Conservation (phyloP, 2,329 filamentous ascomycete species). For the Beauveria sp. region DNA sequence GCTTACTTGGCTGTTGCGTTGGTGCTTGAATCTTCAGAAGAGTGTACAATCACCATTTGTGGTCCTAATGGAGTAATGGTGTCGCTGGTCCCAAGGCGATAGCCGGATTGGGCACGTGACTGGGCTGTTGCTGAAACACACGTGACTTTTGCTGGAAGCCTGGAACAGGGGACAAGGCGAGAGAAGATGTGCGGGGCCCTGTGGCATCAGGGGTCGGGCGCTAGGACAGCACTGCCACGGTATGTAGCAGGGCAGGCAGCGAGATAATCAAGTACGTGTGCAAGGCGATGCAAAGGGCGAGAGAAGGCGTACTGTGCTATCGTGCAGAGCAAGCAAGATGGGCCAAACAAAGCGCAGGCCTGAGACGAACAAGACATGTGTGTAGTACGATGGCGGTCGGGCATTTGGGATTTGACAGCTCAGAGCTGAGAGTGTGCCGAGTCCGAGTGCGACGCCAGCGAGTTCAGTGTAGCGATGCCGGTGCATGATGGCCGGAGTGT, state of each 20-base stretch:
- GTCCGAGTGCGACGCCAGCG: no score
- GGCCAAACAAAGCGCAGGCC: background rate
- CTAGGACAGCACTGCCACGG: conserved; percentile 2
- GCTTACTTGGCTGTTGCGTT: background rate
- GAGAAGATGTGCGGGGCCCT: no score
- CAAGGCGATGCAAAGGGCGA: background rate
- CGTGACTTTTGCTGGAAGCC: background rate
- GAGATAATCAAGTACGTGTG: background rate
- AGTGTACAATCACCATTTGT: background rate
- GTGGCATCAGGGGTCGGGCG: background rate
- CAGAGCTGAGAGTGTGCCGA: no score
- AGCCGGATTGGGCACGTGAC: background rate
- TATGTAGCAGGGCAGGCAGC: background rate
- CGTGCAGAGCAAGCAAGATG: background rate
- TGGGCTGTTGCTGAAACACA: background rate
- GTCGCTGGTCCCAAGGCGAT: background rate
- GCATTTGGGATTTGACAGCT: no score
- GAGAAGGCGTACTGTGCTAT: background rate
- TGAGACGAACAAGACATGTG: conserved; percentile 1
- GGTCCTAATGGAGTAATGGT: background rate
- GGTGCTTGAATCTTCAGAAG: background rate
- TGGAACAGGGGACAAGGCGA: background rate
- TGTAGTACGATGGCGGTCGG: background rate
- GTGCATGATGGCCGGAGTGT: background rate
- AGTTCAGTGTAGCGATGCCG: background rate